Base-by-base conservation (phyloP, 73 alveolate genomes). In the Blepharisma japonicum region DNA sequence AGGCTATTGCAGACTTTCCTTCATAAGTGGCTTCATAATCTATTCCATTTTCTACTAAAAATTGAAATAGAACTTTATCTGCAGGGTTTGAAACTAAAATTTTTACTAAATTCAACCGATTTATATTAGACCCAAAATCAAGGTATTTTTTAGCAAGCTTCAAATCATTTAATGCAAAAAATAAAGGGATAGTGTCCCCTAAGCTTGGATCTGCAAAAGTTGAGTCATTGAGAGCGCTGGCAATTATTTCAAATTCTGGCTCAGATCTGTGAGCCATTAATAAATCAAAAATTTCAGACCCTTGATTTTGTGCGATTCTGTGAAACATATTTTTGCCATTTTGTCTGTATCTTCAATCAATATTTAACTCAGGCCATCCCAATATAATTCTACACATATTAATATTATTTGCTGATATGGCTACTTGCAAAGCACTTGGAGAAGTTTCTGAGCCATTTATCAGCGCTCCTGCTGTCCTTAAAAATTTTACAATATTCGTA, bases 371-470 rank as follows among this genome's bases (percentile, higher is more conserved):
- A 18, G 11, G 18, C 49, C 77, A 61, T 11, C 18, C 21, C 14
- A 61, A 11, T 8, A 61, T 61, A 1, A 11, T 8, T 27, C 21
- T n/a, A 61, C 55, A 20, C 49, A 61, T 61, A 18, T 61, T n/a
- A 1, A 23, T n/a, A 23, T 61, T 21, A 27, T 61, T 21, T 61
- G 49, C 42, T 23, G 77, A 20, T 11, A 61, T 27, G 4, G 77
- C 77, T n/a, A 61, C 77, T 61, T 61, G 77, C 4, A 61, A 4
- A 11, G 77, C 77, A 4, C 55, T 23, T 11, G 77, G 77, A n/a
- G n/a, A 11, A 1, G 14, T 23, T n/a, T 18, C 55, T 8, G 55
- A 11, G 6, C 77, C 77, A 23, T 61, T 61, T 1, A 61, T 61
- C 21, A 11, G 4, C 18, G 77, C 77, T 61, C 21, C 21, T 1